Evolutionary conservation across 2,329 filamentous ascomycete genomes (phyloP), one percentile per base, ranked within the genome.

Genomic region (Fusarium nygamai): DNA sequence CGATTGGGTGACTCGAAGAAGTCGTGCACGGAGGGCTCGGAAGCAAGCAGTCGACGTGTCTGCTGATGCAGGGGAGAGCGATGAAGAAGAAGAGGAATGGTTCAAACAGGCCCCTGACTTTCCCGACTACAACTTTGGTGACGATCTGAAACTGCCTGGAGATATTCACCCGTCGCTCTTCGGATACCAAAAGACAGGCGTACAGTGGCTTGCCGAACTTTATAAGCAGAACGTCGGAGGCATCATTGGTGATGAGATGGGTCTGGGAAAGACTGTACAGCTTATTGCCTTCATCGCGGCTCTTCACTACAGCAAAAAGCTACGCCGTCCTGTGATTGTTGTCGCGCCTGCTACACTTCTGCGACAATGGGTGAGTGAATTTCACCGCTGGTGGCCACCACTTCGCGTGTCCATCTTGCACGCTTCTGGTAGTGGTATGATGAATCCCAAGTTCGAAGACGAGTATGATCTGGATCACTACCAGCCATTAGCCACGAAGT

Each of bases 331-430:
- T 1, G 91, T 97, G 48, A 94, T 99, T 68, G 90, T 99, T 13
- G 95, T 99, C 8, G 95, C 95, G 58, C 96, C 96, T 5, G 96
- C 96, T 8, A 99, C 96, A 1, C 93, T 99, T 31, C 92, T 99
- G 85, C 93, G 94, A 70, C 96, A 99, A 81, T 99, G 96, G 96
- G 96, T 98, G 19, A 97, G 97, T 73, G 96, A 99, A 80, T 98
- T 99, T 77, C 97, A 99, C 83, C 91, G 92, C 19, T 99, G 97
- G 97, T 99, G 97, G 97, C 96, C 96, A n/a, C 92, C 96, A n/a
- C 86, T 99, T 38, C 90, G 97, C 47, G 96, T 99, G 10, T 97
- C 95, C 0, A 98, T 99, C 71, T 82, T 99, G 56, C 96, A 99
- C 81, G 94, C 94, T 2, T 98, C 96, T 9, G 96, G 96, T 6